phyloP scores from a whole-genome alignment of 306 rosid genomes.

The Fragaria ananassa region DNA sequence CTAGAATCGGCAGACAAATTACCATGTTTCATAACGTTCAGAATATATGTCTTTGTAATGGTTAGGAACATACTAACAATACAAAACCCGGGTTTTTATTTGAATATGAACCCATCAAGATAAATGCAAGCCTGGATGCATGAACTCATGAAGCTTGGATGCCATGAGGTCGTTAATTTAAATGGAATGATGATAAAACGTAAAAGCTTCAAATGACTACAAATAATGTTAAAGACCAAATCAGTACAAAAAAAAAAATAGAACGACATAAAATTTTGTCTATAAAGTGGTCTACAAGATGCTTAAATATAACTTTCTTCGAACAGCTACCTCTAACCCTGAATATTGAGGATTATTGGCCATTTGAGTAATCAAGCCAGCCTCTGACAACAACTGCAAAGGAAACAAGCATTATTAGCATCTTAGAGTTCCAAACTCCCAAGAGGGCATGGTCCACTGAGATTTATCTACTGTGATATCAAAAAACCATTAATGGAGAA shows the following conservation, averaged over 20 bases:
- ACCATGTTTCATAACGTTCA: not conserved
- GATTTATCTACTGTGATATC: not conserved
- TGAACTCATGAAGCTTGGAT: conserved; percentile 1
- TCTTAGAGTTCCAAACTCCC: not conserved
- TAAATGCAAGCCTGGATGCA: conserved; percentile 4
- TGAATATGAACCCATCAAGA: not conserved
- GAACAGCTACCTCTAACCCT: conserved; percentile 60
- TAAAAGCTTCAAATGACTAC: not conserved
- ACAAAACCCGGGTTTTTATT: not conserved
- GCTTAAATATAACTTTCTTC: not conserved
- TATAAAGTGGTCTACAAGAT: not conserved
- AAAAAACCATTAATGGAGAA: conserved; percentile 5
- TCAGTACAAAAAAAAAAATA: not conserved
- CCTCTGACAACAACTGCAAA: conserved; percentile 36
- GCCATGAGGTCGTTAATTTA: conserved; percentile 3
- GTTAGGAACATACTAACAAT: not conserved
- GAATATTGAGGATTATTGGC: conserved; percentile 80
- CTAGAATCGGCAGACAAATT: not conserved
- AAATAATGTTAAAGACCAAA: not conserved
- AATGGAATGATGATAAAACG: not conserved
- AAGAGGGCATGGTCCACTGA: not conserved
- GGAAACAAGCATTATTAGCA: conserved; percentile 24
- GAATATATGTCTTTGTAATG: not conserved
- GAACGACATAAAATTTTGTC: not conserved
- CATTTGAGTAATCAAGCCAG: conserved; percentile 33